Percentiles rank a stretch among this genome's conserved stretches.
Conservation (phyloP, 2,329 filamentous ascomycete species). For the Cercospora sojina region DNA sequence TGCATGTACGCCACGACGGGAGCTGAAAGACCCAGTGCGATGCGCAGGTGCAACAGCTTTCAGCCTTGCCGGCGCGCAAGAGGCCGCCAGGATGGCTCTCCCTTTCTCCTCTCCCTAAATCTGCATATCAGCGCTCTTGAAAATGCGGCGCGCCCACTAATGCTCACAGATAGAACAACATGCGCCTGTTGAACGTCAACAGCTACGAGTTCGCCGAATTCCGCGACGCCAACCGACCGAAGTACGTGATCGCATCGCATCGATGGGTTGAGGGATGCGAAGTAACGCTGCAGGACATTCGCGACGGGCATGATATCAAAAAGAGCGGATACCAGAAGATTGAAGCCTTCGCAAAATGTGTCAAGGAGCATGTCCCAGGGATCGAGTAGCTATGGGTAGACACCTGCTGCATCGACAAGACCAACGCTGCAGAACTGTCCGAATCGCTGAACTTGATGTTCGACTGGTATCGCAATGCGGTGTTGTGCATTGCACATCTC, state of each 20-base stretch:
- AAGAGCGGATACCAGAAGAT: constrained; percentile 24
- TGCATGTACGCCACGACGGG: neutral
- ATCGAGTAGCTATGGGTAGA: constrained; percentile 30
- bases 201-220: constrained; percentile 21
- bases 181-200: constrained; percentile 23
- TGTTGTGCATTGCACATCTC: constrained; percentile 27
- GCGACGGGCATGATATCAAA: constrained; percentile 12
- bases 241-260: constrained; percentile 26
- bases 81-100: neutral
- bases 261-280: constrained; percentile 20
- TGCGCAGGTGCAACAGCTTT: neutral
- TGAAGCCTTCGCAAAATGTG: constrained; percentile 22
- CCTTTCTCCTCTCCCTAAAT: neutral
- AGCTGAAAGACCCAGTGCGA: neutral
- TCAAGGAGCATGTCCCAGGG: constrained; percentile 12
- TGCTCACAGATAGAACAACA: neutral
- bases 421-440: constrained; percentile 24
- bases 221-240: constrained; percentile 18
- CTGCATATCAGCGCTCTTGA: neutral
- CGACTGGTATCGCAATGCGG: constrained; percentile 26
- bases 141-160: neutral
- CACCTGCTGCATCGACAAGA: too few relatives aligned
- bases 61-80: neutral
- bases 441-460: constrained; percentile 30
- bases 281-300: constrained; percentile 21